Conservation (phyloP, 2,329 filamentous ascomycete species). For the Trichoderma gracile region DNA sequence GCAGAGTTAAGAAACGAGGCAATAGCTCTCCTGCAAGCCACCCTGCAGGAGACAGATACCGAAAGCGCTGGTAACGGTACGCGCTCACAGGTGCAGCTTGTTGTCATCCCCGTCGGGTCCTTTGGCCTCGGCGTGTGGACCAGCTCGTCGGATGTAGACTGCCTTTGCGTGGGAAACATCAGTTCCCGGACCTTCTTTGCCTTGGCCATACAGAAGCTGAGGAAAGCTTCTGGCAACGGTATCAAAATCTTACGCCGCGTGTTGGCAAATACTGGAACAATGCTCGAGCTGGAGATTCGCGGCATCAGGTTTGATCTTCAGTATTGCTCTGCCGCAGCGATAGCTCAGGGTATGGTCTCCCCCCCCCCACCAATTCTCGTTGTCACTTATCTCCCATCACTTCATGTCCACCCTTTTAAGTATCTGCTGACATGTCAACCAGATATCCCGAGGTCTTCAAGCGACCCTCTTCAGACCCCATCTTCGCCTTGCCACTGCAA, state of each 20-base stretch:
- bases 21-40: slow-evolving; percentile 47
- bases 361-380: no score
- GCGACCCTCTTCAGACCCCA: slow-evolving; percentile 51
- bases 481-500: slow-evolving; percentile 57
- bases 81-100: slow-evolving; percentile 40
- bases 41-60: slow-evolving; percentile 41
- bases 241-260: slow-evolving; percentile 59
- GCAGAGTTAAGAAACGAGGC: slow-evolving; percentile 44
- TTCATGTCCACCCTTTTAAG: no score
- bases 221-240: slow-evolving; percentile 45
- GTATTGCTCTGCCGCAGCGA: slow-evolving; percentile 60
- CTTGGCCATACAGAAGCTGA: slow-evolving; percentile 56
- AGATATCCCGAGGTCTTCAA: slow-evolving; percentile 51
- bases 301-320: slow-evolving; percentile 64
- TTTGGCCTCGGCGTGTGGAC: slow-evolving; percentile 66
- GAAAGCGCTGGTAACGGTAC: slow-evolving; percentile 20
- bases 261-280: slow-evolving; percentile 59
- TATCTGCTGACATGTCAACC: not conserved
- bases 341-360: slow-evolving; percentile 53
- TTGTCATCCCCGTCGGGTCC: slow-evolving; percentile 64
- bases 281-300: slow-evolving; percentile 63
- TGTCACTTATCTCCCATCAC: not conserved
- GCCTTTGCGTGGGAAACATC: slow-evolving; percentile 63
- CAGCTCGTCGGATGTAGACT: slow-evolving; percentile 62
- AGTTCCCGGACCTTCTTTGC: slow-evolving; percentile 63